Conservation (phyloP, 1,139 yeast species). For the Magnusiomyces ingens region DNA sequence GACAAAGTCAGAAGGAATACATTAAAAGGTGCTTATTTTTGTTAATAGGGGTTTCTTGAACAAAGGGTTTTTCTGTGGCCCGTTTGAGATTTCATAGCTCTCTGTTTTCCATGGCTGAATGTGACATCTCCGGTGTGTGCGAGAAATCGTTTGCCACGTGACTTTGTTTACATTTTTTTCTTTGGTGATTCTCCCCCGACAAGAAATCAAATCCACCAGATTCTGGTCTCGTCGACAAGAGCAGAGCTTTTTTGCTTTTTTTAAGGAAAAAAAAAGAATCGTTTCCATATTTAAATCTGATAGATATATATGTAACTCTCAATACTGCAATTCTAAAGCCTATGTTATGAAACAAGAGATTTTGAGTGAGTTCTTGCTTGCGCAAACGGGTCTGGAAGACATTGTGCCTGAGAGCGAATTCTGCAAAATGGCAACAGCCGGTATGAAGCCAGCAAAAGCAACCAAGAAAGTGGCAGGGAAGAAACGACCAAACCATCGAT, state of each 20-base stretch:
- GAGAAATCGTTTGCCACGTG: constrained; percentile 5
- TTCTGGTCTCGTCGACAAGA: too few species aligned
- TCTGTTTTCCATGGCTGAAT: neutral
- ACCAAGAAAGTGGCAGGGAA: too few species aligned
- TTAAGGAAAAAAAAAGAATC: too few species aligned
- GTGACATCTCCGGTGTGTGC: neutral
- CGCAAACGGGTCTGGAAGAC: constrained; percentile 21
- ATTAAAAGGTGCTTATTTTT: constrained; percentile 3
- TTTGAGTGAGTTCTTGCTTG: constrained; percentile 19
- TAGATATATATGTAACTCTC: too few species aligned
- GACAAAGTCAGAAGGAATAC: neutral
- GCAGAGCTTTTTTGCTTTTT: too few species aligned
- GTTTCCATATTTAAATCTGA: too few species aligned
- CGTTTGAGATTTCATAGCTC: too few species aligned
- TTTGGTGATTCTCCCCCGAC: too few species aligned
- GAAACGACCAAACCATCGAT: too few species aligned
- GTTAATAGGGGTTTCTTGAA: neutral
- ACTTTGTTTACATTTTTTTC: constrained; percentile 1
- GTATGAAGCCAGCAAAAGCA: too few species aligned
- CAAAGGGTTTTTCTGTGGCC: neutral
- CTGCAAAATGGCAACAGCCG: constrained; percentile 5
- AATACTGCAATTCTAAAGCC: neutral
- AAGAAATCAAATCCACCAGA: too few species aligned
- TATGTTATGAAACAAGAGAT: constrained; percentile 14
- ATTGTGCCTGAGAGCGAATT: constrained; percentile 17